Evolutionary conservation across 1,284 basidiomycete species (phyloP).

Genomic region (Apiotrichum laibachii): DNA sequence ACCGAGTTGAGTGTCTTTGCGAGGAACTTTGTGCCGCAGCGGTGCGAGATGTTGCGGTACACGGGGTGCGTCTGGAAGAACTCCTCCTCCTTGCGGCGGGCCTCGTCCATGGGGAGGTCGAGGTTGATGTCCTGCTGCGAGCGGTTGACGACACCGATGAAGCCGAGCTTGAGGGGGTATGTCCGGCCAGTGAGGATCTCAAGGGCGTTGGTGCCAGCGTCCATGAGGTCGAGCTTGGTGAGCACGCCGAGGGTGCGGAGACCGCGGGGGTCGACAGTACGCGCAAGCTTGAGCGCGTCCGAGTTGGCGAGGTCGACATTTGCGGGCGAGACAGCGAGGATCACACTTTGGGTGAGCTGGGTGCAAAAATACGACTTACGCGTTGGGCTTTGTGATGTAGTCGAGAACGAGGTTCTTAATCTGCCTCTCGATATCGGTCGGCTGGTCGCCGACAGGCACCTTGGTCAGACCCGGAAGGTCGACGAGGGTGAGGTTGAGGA

Average conservation of each 20-base stretch:
- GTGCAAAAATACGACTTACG: slow-evolving; percentile 56
- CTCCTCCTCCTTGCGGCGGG: slow-evolving; percentile 79
- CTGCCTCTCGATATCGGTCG: slow-evolving; percentile 90
- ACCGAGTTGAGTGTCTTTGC: slow-evolving; percentile 93
- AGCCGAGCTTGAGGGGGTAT: slow-evolving; percentile 95
- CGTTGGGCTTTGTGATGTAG: slow-evolving; percentile 95
- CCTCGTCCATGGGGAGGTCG: slow-evolving; percentile 80
- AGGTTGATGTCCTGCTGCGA: slow-evolving; percentile 97
- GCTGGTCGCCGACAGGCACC: slow-evolving; percentile 68
- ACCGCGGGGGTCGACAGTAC: slow-evolving; percentile 91
- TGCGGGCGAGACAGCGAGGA: slow-evolving; percentile 91
- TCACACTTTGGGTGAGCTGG: slow-evolving; percentile 63
- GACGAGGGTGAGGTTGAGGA: slow-evolving; percentile 91
- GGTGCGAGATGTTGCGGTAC: slow-evolving; percentile 94
- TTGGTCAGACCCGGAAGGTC: slow-evolving; percentile 96
- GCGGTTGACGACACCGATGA: slow-evolving; percentile 95
- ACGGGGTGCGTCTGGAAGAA: slow-evolving; percentile 89
- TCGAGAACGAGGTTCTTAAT: slow-evolving; percentile 91
- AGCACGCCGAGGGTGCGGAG: slow-evolving; percentile 93
- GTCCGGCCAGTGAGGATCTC: slow-evolving; percentile 95
- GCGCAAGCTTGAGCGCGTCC: slow-evolving; percentile 92
- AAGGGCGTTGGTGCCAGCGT: slow-evolving; percentile 93
- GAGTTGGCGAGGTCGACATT: slow-evolving; percentile 99
- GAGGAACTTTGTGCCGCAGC: slow-evolving; percentile 93
- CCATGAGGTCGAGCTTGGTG: slow-evolving; percentile 98